A percentile compares a stretch with the other conserved stretches of the same genome.
phyloP scores from a whole-genome alignment of 139 green algal species.

The Closterium sp. region DNA sequence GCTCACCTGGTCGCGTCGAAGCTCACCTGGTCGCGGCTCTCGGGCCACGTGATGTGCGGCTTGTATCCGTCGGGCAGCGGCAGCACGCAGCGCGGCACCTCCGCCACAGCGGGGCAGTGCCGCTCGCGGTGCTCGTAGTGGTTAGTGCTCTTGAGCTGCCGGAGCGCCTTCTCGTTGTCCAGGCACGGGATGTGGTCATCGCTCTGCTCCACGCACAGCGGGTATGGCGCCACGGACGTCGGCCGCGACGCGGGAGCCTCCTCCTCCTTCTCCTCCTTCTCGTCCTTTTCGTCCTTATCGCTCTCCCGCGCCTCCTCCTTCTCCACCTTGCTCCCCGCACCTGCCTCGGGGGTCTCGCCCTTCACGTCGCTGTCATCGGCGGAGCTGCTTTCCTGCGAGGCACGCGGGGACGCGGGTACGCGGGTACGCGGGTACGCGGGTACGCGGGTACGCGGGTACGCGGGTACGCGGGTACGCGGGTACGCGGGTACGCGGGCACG shows the following conservation, averaged over 20 bases:
- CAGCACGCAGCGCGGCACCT: slow-evolving; percentile 29
- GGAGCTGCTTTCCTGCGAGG: not conserved
- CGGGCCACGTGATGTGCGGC: slow-evolving; percentile 39
- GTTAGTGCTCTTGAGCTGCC: not conserved
- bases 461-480: no score
- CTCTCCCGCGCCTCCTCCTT: not conserved
- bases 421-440: no score
- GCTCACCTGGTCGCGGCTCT: slow-evolving; percentile 45
- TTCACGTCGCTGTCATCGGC: not conserved
- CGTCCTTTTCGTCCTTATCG: not conserved
- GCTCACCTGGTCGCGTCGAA: no score
- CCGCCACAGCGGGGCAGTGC: slow-evolving; percentile 19
- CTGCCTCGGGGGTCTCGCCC: not conserved
- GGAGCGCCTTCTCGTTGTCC: slow-evolving; percentile 20
- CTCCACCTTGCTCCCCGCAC: not conserved
- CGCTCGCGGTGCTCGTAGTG: slow-evolving; percentile 39
- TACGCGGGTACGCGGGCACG: no score
- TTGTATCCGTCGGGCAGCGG: slow-evolving; percentile 42
- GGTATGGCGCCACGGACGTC: not conserved
- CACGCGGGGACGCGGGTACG: no score
- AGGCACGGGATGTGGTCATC: slow-evolving; percentile 39
- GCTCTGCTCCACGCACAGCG: slow-evolving; percentile 7
- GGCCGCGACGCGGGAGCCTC: not conserved
- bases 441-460: no score
- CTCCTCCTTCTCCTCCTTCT: not conserved